Percentiles rank a stretch among this genome's conserved stretches.
Evolutionary conservation across 331 rosid species (phyloP).

Genomic region (Malus hybrid): DNA sequence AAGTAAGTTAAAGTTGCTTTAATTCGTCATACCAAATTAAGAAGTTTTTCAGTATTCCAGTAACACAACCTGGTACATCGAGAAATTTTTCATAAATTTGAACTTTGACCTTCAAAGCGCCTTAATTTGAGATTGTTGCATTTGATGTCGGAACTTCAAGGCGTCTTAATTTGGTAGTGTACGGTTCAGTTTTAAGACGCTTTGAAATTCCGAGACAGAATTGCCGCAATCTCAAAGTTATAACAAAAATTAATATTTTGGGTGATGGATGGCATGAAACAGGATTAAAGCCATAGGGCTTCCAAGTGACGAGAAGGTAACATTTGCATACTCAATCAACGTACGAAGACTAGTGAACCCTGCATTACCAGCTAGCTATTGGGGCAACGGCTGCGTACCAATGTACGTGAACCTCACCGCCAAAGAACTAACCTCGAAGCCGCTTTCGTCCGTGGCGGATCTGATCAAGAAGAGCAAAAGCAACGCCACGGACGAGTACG

Average conservation of each 20-base stretch:
- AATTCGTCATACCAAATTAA: too few relatives aligned
- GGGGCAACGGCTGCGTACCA: conserved; percentile 89
- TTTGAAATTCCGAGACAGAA: too few relatives aligned
- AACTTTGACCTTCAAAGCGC: neutral
- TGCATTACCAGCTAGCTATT: conserved; percentile 50
- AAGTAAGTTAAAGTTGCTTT: conserved; percentile 32
- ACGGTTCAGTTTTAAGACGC: too few relatives aligned
- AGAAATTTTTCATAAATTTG: neutral
- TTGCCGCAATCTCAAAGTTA: neutral
- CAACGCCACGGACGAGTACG: conserved; percentile 57
- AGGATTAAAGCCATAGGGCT: conserved; percentile 52
- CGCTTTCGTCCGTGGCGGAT: conserved; percentile 72
- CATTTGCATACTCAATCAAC: conserved; percentile 65
- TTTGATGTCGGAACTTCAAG: too few relatives aligned
- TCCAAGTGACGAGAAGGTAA: conserved; percentile 40
- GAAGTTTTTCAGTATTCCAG: too few relatives aligned
- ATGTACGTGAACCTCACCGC: conserved; percentile 57
- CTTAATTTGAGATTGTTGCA: too few relatives aligned
- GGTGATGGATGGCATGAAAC: neutral
- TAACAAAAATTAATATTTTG: neutral
- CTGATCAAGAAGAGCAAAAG: conserved; percentile 68
- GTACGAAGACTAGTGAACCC: conserved; percentile 53
- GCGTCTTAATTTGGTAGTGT: too few relatives aligned
- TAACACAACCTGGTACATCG: too few relatives aligned
- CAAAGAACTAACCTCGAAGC: conserved; percentile 37